Percentiles rank a stretch among this genome's conserved stretches.
Conservation (phyloP, 2,329 filamentous ascomycete species). For the Didymella exigua region DNA sequence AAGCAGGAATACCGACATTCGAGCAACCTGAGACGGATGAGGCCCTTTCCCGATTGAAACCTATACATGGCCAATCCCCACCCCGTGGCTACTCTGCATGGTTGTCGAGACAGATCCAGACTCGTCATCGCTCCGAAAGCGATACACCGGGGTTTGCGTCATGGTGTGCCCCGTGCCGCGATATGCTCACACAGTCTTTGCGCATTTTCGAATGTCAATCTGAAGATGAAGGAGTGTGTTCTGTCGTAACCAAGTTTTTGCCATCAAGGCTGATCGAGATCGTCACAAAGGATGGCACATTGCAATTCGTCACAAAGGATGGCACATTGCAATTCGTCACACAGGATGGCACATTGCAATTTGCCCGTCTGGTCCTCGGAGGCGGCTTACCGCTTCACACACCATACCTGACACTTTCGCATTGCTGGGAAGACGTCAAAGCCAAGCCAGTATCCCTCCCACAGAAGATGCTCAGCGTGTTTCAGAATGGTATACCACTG, state of each 20-base stretch:
- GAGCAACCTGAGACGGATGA: neutral
- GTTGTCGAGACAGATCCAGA: neutral
- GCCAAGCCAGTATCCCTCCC: neutral
- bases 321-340: neutral
- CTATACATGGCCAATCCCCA: neutral
- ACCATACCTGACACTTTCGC: constrained; percentile 3
- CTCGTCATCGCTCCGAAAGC: neutral
- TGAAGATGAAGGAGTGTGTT: neutral
- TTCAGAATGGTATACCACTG: neutral
- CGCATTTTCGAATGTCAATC: neutral
- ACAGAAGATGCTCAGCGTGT: neutral
- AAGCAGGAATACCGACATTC: neutral
- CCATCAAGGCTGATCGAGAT: neutral
- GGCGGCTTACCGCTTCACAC: neutral
- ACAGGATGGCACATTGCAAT: neutral
- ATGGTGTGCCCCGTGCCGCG: neutral
- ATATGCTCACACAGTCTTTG: neutral
- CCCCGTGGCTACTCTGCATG: neutral
- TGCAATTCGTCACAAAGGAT: neutral
- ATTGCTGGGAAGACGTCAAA: constrained; percentile 1
- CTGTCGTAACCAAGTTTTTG: neutral
- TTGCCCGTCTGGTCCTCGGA: neutral
- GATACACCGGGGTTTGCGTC: neutral
- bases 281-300: neutral
- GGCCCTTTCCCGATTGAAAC: neutral